These are phyloP conservation scores for Coprinopsis marcescibilis DNA, from an alignment of 768 basidiomycete species.

Conservation along the genomic window DNA sequence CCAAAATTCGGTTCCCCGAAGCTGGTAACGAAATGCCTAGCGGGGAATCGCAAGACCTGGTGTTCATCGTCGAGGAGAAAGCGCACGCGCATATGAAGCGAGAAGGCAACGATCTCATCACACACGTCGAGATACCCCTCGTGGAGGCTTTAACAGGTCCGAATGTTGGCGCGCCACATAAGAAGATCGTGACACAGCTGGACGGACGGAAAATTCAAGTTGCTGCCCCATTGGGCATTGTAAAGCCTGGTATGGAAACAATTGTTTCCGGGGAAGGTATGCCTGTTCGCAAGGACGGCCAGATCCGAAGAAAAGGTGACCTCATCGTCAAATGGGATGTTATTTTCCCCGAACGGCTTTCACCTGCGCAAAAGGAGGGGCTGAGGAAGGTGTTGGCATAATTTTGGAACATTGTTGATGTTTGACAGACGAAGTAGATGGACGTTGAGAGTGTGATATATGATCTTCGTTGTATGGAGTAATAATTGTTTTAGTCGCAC, in stretches of 20 bases:
- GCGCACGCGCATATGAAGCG: slow-evolving; percentile 71
- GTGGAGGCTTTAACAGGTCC: slow-evolving; percentile 76
- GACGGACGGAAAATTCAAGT: slow-evolving; percentile 79
- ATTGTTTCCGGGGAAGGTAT: slow-evolving; percentile 76
- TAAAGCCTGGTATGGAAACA: slow-evolving; percentile 75
- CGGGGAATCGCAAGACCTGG: slow-evolving; percentile 83
- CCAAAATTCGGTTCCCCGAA: slow-evolving; percentile 85
- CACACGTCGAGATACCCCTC: slow-evolving; percentile 58
- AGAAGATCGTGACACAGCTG: slow-evolving; percentile 58
- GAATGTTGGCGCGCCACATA: slow-evolving; percentile 25
- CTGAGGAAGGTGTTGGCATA: slow-evolving; percentile 58
- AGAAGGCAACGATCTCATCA: slow-evolving; percentile 75
- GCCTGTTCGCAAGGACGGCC: slow-evolving; percentile 82
- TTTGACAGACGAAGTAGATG: too few species aligned
- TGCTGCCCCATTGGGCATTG: slow-evolving; percentile 54
- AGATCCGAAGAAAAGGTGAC: slow-evolving; percentile 72
- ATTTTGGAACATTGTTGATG: too few species aligned
- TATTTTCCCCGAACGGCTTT: slow-evolving; percentile 74
- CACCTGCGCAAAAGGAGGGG: slow-evolving; percentile 74
- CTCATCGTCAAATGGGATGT: slow-evolving; percentile 80
- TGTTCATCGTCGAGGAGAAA: slow-evolving; percentile 96
- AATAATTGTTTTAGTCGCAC: too few species aligned
- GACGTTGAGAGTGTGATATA: too few species aligned
- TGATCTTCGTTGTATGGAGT: too few species aligned
- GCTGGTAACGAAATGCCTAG: slow-evolving; percentile 72